Percentiles rank a stretch among this genome's conserved stretches.
phyloP scores from a whole-genome alignment of 139 green algal genomes.

The Tetratostichococcus sp. region DNA sequence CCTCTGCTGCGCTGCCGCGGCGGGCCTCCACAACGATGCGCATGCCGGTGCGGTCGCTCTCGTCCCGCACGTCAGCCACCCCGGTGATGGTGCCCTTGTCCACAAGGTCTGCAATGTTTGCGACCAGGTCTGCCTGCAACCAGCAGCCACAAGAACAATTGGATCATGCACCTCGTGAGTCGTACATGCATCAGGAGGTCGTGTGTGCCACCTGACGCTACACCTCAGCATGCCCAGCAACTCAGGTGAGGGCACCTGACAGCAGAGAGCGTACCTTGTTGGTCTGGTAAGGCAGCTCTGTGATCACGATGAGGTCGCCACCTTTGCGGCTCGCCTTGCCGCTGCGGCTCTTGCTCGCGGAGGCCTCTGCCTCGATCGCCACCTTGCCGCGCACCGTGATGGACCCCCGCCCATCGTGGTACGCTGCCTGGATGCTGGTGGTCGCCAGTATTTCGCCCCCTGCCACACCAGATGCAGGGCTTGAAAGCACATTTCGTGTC shows the following conservation, averaged over 20 bases:
- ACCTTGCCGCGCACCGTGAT: constrained; percentile 65
- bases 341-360: background rate
- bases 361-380: constrained; percentile 55
- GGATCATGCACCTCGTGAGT: too few species aligned
- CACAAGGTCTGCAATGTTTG: constrained; percentile 80
- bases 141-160: too few species aligned
- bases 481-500: too few species aligned
- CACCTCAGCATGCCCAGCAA: too few species aligned
- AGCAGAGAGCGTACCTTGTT: constrained; percentile 68
- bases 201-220: too few species aligned
- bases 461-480: constrained; percentile 18
- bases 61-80: constrained; percentile 87
- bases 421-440: constrained; percentile 48
- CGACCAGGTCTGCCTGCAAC: constrained; percentile 30
- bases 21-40: constrained; percentile 90
- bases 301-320: constrained; percentile 70
- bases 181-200: too few species aligned
- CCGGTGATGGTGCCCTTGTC: constrained; percentile 64
- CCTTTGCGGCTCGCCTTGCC: background rate
- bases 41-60: constrained; percentile 87
- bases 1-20: constrained; percentile 21
- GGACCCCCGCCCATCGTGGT: constrained; percentile 66
- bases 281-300: constrained; percentile 86
- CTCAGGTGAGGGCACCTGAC: too few species aligned
- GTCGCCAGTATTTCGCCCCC: constrained; percentile 60